Conservation (phyloP, 2,329 filamentous ascomycete genomes). For the Pseudogymnoascus sp. region DNA sequence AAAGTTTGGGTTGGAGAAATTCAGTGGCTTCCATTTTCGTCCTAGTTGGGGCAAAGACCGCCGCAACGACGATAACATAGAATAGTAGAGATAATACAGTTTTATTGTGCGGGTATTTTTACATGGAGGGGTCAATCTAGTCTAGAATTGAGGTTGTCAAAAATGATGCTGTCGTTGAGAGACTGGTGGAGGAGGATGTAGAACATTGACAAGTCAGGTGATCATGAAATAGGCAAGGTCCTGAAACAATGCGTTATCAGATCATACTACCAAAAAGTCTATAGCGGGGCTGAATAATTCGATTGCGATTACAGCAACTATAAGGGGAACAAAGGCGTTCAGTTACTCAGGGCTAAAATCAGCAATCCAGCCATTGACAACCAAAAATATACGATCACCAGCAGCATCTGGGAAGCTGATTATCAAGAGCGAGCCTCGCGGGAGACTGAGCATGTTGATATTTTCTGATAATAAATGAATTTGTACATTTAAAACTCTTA, state of each 20-base stretch:
- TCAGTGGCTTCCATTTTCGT: background rate
- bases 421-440: too few relatives aligned
- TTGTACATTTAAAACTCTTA: background rate
- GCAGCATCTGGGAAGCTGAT: too few relatives aligned
- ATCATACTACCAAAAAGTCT: too few relatives aligned
- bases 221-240: background rate
- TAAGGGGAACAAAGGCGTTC: too few relatives aligned
- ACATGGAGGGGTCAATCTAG: background rate
- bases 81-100: background rate
- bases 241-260: too few relatives aligned
- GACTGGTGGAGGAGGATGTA: background rate
- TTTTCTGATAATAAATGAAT: too few relatives aligned
- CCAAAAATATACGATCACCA: too few relatives aligned
- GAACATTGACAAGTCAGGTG: background rate
- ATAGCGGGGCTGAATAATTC: too few relatives aligned
- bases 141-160: background rate
- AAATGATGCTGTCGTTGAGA: background rate
- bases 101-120: background rate
- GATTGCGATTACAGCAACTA: too few relatives aligned
- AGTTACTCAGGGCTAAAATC: too few relatives aligned
- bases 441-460: too few relatives aligned
- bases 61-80: background rate
- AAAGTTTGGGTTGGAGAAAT: constrained; percentile 2
- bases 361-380: too few relatives aligned
- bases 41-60: background rate